A percentile compares a stretch with the other conserved stretches of the same genome.
Evolutionary conservation across 1,139 yeast genomes (phyloP).

Genomic region (Chernovozyma aurita): DNA sequence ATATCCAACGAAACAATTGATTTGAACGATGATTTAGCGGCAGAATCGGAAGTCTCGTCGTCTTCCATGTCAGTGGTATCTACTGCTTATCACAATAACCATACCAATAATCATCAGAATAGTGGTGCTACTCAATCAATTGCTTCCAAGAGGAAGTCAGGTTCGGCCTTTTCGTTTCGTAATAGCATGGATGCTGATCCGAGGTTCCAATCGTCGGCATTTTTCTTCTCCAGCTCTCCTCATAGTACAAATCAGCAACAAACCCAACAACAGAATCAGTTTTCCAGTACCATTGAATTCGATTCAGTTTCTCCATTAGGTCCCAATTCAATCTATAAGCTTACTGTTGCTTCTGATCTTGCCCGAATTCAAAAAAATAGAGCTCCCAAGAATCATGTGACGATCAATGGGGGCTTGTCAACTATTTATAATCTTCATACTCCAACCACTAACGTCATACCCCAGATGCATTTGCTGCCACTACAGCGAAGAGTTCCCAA

Average conservation of each 20-base stretch:
- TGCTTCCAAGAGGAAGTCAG: constrained; percentile 16
- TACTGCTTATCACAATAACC: too few relatives aligned
- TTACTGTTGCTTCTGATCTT: constrained; percentile 57
- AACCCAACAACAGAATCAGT: constrained; percentile 2
- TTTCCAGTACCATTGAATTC: constrained; percentile 6
- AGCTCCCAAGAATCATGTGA: constrained; percentile 29
- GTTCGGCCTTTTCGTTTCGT: constrained; percentile 23
- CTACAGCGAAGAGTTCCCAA: constrained; percentile 46
- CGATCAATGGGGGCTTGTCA: constrained; percentile 39
- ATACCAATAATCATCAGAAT: too few relatives aligned
- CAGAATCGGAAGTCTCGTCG: constrained; percentile 16
- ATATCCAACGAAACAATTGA: constrained; percentile 27
- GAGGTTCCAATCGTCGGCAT: constrained; percentile 28
- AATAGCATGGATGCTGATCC: constrained; percentile 38
- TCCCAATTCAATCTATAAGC: constrained; percentile 72
- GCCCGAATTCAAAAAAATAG: constrained; percentile 33
- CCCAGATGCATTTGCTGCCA: constrained; percentile 70
- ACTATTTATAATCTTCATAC: constrained; percentile 46
- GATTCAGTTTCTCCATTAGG: constrained; percentile 57
- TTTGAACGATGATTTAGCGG: constrained; percentile 38
- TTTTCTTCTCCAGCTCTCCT: constrained; percentile 16
- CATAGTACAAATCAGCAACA: constrained; percentile 18
- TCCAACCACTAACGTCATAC: constrained; percentile 82
- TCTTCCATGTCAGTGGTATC: constrained; percentile 10
- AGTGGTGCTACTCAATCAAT: too few relatives aligned